A percentile compares a stretch with the other conserved stretches of the same genome.
Conservation (phyloP, 2,329 filamentous ascomycete species). For the Drechslerella coelobrocha region DNA sequence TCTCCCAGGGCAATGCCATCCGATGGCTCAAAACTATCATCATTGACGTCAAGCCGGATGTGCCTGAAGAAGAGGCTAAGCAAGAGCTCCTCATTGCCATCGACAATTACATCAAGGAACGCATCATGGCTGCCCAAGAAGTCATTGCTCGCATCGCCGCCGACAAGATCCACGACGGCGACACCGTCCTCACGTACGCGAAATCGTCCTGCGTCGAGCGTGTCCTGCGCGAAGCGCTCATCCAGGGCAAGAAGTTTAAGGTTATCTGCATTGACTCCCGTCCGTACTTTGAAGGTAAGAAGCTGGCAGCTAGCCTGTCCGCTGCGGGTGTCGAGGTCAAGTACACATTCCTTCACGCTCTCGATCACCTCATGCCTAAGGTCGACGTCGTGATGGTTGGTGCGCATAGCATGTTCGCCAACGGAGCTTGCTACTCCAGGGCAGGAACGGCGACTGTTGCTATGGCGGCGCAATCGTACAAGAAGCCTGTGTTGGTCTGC, state of each 20-base stretch:
- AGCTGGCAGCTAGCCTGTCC: conserved; percentile 74
- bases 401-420: conserved; percentile 93
- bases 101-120: conserved; percentile 87
- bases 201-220: conserved; percentile 86
- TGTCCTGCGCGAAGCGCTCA: conserved; percentile 75
- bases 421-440: conserved; percentile 86
- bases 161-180: conserved; percentile 76
- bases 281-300: conserved; percentile 73
- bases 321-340: conserved; percentile 75
- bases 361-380: conserved; percentile 74
- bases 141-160: conserved; percentile 81
- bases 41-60: conserved; percentile 84
- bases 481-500: conserved; percentile 83
- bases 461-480: conserved; percentile 76
- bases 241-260: conserved; percentile 74
- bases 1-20: conserved; percentile 96
- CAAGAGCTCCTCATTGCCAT: conserved; percentile 78
- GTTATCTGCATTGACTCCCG: conserved; percentile 84
- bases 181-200: conserved; percentile 85
- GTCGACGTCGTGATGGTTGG: conserved; percentile 80
- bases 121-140: conserved; percentile 83
- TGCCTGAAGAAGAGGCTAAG: conserved; percentile 82
- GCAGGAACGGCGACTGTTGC: conserved; percentile 87
- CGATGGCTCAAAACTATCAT: conserved; percentile 92
- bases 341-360: conserved; percentile 80